Evolutionary conservation across 768 basidiomycete species (phyloP).

Genomic region (Mycena rebaudengoi): DNA sequence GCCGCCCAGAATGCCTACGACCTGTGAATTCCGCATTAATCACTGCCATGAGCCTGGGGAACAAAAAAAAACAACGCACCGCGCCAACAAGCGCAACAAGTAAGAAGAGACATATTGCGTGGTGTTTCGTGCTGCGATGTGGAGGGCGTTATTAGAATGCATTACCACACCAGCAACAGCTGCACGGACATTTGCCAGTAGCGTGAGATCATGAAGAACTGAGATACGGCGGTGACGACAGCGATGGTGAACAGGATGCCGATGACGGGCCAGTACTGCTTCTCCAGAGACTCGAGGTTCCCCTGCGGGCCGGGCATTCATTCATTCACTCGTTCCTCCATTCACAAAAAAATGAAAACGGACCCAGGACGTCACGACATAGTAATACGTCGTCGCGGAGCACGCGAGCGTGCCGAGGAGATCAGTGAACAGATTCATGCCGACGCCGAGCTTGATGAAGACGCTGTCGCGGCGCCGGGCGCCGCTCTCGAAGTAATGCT

Average conservation of each 20-base stretch:
- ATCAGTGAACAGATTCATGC: slow-evolving; percentile 6
- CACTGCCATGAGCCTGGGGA: not conserved
- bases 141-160: not conserved
- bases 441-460: slow-evolving; percentile 15
- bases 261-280: slow-evolving; percentile 6
- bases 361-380: slow-evolving; percentile 10
- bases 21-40: not conserved
- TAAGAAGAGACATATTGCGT: slow-evolving; percentile 7
- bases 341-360: not conserved
- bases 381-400: slow-evolving; percentile 11
- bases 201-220: slow-evolving; percentile 19
- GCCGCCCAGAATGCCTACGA: slow-evolving; percentile 14
- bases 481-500: slow-evolving; percentile 10
- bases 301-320: not conserved
- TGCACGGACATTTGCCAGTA: slow-evolving; percentile 21
- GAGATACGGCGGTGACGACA: slow-evolving; percentile 15
- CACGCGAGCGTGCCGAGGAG: slow-evolving; percentile 11
- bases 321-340: not conserved
- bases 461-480: slow-evolving; percentile 3
- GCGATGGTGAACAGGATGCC: slow-evolving; percentile 7
- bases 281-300: not conserved
- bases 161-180: too few relatives aligned
- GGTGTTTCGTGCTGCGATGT: slow-evolving; percentile 13
- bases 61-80: not conserved
- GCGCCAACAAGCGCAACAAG: not conserved